Percentiles rank a stretch among this genome's conserved stretches.
These are phyloP conservation scores for Starmera dryadoides DNA, from an alignment of 805 yeast species.

Conservation along the genomic window DNA sequence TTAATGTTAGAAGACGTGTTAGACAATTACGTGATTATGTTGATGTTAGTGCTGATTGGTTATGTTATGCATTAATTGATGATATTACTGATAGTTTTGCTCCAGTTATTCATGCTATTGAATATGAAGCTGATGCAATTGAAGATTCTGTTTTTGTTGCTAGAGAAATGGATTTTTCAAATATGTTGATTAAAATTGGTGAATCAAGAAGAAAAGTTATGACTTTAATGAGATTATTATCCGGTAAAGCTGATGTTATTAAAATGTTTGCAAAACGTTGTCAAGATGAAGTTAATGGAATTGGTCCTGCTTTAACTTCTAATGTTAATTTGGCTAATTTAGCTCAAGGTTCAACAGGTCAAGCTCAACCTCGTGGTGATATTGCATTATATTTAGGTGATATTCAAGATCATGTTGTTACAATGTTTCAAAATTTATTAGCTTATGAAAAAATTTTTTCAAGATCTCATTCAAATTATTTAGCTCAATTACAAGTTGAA, in stretches of 20 bases:
- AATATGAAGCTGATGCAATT: conserved; percentile 75
- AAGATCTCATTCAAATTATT: conserved; percentile 83
- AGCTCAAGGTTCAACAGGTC: conserved; percentile 8
- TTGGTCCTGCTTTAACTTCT: conserved; percentile 34
- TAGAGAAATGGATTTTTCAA: conserved; percentile 63
- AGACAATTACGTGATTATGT: conserved; percentile 74
- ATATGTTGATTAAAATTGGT: conserved; percentile 78
- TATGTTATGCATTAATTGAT: conserved; percentile 76
- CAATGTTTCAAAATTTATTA: conserved; percentile 86
- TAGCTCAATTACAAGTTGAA: conserved; percentile 92
- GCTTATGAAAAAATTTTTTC: conserved; percentile 92
- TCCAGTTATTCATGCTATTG: conserved; percentile 70
- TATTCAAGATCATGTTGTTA: conserved; percentile 93
- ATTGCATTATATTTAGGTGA: conserved; percentile 90
- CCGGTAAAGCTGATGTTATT: conserved; percentile 94
- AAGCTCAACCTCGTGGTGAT: conserved; percentile 74
- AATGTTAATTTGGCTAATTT: conserved; percentile 30
- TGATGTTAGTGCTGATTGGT: conserved; percentile 74
- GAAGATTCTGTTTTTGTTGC: conserved; percentile 79
- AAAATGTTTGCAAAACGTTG: conserved; percentile 95
- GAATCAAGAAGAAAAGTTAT: conserved; percentile 86
- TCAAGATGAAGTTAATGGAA: conserved; percentile 52
- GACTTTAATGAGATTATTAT: conserved; percentile 82
- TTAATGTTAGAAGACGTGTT: conserved; percentile 76
- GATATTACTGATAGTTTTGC: conserved; percentile 83